Base-by-base conservation (phyloP, 73 alveolate genomes). In the Paraurostyla sp. region DNA sequence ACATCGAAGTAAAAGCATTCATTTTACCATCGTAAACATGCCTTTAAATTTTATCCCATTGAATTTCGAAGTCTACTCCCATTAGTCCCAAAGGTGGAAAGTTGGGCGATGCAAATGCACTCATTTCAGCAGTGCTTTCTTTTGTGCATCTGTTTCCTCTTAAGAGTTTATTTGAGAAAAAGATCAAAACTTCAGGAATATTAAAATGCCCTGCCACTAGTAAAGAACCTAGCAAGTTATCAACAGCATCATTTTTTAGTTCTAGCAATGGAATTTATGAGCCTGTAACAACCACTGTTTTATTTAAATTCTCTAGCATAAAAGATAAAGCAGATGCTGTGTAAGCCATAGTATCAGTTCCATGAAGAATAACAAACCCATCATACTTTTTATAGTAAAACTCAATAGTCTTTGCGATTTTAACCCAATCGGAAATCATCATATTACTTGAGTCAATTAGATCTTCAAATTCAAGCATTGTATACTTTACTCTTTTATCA, bases 341-440 rank as follows among this genome's bases (percentile, higher is more conserved):
- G 92, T 97, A 98, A 32, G 99, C 98, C 99, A 98, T 96, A 4
- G 99, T 98, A 73, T 98, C 99, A 35, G 99, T 93, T 23, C 99
- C 99, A 86, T 96, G 99, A 2, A 96, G 71, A 18, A 97, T 92
- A n/a, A 97, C 95, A 52, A 97, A 96, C 30, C 99, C 98, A 89
- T 97, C 99, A 83, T 93, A 91, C 25, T 92, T 38, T 68, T 92
- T 81, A 88, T 98, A 98, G 90, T 95, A 49, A 42, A 90, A 73
- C 56, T 94, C 96, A 52, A 98, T 91, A 35, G 92, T 83, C 32
- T 88, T 90, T 1, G 98, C 98, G 33, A 98, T 94, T 46, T 87
- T 33, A 46, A 91, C 94, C 98, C 99, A 98, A 95, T 97, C 96
- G 7, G 86, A 75, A 32, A 96, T 88, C 46, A 73, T 85, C 89